Conservation (phyloP, 164 flowering plant species). For the Stephania japonica region DNA sequence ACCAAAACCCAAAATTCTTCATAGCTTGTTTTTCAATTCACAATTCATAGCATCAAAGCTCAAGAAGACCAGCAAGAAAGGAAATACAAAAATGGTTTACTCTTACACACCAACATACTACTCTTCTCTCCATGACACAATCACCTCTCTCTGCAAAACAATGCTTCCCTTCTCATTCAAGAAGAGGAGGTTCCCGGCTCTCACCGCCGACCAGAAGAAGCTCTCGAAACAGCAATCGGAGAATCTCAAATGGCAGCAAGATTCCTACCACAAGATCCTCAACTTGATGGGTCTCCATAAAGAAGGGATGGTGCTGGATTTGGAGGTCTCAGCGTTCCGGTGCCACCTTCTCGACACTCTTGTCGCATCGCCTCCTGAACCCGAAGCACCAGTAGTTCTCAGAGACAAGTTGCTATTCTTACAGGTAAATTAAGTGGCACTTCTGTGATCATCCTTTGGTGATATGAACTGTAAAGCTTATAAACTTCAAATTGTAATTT, state of each 20-base stretch:
- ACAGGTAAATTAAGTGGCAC: constrained; percentile 42
- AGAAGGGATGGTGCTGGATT: constrained; percentile 68
- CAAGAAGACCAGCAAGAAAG: not conserved
- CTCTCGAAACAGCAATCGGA: constrained; percentile 74
- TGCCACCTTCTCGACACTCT: constrained; percentile 67
- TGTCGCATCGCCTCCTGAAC: constrained; percentile 49
- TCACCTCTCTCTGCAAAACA: constrained; percentile 76
- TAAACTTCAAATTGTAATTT: not conserved
- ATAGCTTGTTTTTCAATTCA: not conserved
- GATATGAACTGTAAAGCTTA: not conserved
- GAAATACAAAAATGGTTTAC: constrained; percentile 31
- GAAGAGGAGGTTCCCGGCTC: constrained; percentile 50
- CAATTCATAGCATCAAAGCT: not conserved
- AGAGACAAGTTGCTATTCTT: constrained; percentile 83
- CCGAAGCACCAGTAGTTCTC: constrained; percentile 52
- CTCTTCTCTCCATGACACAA: constrained; percentile 76
- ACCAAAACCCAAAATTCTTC: not conserved
- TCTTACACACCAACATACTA: constrained; percentile 83
- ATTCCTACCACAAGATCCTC: constrained; percentile 75
- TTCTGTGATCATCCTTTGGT: too few relatives aligned
- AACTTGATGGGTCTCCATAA: constrained; percentile 73
- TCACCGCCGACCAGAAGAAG: constrained; percentile 48
- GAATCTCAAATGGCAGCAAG: constrained; percentile 97
- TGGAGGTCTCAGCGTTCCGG: constrained; percentile 60
- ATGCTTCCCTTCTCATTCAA: constrained; percentile 78